A percentile compares a stretch with the other conserved stretches of the same genome.
Conservation (phyloP, 2,329 filamentous ascomycete species). For the Penicillium thymicola region DNA sequence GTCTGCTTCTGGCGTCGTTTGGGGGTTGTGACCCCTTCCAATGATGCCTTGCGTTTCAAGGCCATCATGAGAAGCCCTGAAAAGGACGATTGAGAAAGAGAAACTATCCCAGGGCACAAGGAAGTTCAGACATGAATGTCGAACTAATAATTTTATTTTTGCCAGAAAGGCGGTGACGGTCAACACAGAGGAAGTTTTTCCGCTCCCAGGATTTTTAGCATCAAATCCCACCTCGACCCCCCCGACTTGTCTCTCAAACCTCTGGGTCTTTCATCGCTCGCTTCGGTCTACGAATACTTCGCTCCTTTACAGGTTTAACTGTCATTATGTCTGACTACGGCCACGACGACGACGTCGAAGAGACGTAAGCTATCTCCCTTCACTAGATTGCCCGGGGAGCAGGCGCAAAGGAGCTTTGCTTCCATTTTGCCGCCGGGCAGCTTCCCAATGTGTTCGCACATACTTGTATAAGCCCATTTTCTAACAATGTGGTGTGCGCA, state of each 20-base stretch:
- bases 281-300: slow-evolving; percentile 9
- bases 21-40: slow-evolving; percentile 24
- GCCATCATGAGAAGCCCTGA: slow-evolving; percentile 28
- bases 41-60: slow-evolving; percentile 35
- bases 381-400: slow-evolving; percentile 1
- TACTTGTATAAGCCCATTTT: slow-evolving; percentile 16
- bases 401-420: slow-evolving; percentile 13
- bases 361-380: slow-evolving; percentile 46
- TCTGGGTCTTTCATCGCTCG: slow-evolving; percentile 17
- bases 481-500: slow-evolving; percentile 27
- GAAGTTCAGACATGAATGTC: slow-evolving; percentile 5
- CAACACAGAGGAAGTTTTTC: slow-evolving; percentile 36
- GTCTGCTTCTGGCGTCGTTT: slow-evolving; percentile 34
- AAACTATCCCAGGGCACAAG: background rate
- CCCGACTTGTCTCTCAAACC: slow-evolving; percentile 16
- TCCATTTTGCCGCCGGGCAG: slow-evolving; percentile 6
- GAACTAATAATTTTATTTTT: slow-evolving; percentile 31
- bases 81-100: background rate
- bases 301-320: slow-evolving; percentile 5
- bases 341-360: slow-evolving; percentile 62
- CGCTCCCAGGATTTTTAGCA: slow-evolving; percentile 28
- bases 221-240: slow-evolving; percentile 14
- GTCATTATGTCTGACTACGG: slow-evolving; percentile 69
- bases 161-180: slow-evolving; percentile 35
- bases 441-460: slow-evolving; percentile 2